Evolutionary conservation across 2,329 filamentous ascomycete species (phyloP), one percentile per base, ranked within the genome.

Genomic region (Cryphonectria carpinicola): DNA sequence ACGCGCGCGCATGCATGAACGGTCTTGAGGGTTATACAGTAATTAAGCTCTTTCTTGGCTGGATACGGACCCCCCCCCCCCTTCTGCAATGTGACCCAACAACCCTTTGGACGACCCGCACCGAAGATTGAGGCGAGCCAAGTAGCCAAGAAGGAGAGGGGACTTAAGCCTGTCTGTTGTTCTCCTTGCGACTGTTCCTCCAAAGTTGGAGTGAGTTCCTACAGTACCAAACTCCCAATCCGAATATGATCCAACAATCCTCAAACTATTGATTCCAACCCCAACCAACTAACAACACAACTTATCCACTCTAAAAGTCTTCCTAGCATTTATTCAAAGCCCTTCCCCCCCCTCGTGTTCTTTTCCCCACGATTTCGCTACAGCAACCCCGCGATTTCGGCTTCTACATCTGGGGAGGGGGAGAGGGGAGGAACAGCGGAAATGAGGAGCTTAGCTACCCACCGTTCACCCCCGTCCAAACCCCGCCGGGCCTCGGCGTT

Each of bases 11-110:
- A 22, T 22, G 54, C 54, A 58, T 54, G 11, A 28, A 32, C 25
- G 25, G 5, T 17, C 13, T 32, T 58, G 25, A 3, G 7, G 22
- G 28, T 28, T 28, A 49, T 49, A 49, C 46, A 49, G 22, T 49
- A 49, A 49, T 17, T 32, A 58, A 58, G 54, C 54, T 58, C 54
- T 58, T 28, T 28, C 17, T 32, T 28, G 52, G 3, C 52, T 56
- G 52, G 52, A 25, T 56, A n/a, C n/a, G 46, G 37, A 39, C 28
- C 28, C 28, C 28, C 28, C 28, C 28, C 28, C 37, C 37, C 7
- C n/a, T n/a, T 22, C 52, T 56, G 54, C 54, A n/a, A 58, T 32
- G 25, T 58, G 13, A 58, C 54, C 54, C 54, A 58, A 58, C 28
- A 28, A 28, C 28, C 25, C 5, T 28, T 22, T 4, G 4, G 52